A percentile compares a stretch with the other conserved stretches of the same genome.
Conservation (phyloP, 306 rosid species). For the Ormosia emarginata region DNA sequence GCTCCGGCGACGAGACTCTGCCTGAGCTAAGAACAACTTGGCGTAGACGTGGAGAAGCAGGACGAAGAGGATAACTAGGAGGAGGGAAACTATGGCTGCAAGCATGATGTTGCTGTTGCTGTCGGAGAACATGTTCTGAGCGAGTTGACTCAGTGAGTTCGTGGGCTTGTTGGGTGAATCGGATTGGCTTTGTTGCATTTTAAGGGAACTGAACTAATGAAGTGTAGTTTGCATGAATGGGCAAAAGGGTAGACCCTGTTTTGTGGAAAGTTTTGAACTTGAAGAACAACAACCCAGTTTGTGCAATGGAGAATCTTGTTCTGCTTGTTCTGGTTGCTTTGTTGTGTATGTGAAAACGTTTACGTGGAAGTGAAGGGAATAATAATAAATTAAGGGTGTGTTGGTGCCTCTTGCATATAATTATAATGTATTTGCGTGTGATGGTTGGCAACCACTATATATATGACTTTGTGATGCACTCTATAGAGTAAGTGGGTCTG, state of each 20-base stretch:
- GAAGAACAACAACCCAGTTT: neutral
- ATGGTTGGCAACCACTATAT: conserved; percentile 1
- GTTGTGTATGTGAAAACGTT: neutral
- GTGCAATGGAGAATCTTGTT: neutral
- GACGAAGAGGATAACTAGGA: conserved; percentile 83
- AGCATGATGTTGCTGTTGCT: conserved; percentile 64
- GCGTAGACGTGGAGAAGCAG: conserved; percentile 88
- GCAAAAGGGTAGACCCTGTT: conserved; percentile 6
- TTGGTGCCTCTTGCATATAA: neutral
- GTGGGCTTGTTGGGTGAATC: conserved; percentile 13
- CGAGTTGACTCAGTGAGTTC: conserved; percentile 42
- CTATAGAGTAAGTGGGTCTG: neutral
- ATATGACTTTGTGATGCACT: conserved; percentile 31
- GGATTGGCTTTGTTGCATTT: conserved; percentile 33
- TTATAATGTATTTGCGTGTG: neutral
- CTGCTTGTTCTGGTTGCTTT: neutral
- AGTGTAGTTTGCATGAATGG: neutral
- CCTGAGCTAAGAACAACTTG: conserved; percentile 63
- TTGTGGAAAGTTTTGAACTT: conserved; percentile 8
- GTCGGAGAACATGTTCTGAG: conserved; percentile 53
- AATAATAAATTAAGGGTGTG: neutral
- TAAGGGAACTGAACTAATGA: neutral
- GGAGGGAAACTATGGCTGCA: conserved; percentile 70
- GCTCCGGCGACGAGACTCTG: conserved; percentile 13
- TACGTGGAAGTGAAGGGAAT: conserved; percentile 14